Conservation (phyloP, 306 rosid species). For the Quercus variabilis region DNA sequence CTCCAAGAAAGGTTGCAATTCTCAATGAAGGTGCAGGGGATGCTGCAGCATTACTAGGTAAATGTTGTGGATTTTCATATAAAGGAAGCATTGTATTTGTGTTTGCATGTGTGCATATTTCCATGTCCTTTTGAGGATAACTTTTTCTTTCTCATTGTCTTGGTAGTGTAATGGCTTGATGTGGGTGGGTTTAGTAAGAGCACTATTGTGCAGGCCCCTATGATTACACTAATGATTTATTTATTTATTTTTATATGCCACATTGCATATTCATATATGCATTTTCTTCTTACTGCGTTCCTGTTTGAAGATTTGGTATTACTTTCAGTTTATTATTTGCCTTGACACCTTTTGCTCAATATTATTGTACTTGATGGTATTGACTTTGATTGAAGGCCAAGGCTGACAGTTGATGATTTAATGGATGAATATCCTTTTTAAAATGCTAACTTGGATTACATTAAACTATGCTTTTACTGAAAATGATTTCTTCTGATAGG, state of each 20-base stretch:
- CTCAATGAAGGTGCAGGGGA: conserved; percentile 95
- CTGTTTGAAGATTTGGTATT: background rate
- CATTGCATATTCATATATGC: background rate
- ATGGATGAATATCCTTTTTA: background rate
- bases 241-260: too few relatives aligned
- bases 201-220: background rate
- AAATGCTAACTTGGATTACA: background rate
- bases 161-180: background rate
- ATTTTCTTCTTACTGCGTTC: background rate
- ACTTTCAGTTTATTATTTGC: background rate
- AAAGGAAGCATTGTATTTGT: conserved; percentile 5
- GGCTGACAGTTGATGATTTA: background rate
- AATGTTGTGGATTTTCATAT: conserved; percentile 22
- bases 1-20: conserved; percentile 54
- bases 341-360: background rate
- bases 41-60: conserved; percentile 89
- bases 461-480: background rate
- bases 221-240: too few relatives aligned
- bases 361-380: background rate
- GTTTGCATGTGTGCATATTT: conserved; percentile 13
- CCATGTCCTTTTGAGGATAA: background rate
- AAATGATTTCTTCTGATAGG: conserved; percentile 39
- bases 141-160: background rate
- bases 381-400: background rate
- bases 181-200: background rate